phyloP scores from a whole-genome alignment of 306 rosid genomes.

The Cyamopsis tetragonoloba region DNA sequence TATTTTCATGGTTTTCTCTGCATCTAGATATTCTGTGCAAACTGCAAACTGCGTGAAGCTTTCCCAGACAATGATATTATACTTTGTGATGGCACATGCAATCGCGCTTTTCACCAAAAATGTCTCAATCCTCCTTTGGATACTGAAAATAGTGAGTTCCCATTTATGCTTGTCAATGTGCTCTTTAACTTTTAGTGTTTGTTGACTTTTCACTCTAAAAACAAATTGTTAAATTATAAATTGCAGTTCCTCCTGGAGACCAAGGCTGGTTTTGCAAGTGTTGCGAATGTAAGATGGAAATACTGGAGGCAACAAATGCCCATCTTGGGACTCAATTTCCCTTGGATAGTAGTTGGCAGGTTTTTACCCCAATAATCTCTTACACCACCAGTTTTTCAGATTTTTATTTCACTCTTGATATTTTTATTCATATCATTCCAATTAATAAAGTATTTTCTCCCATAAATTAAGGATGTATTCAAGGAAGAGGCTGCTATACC shows the following conservation, averaged over 20 bases:
- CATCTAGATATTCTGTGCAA: slow-evolving; percentile 83
- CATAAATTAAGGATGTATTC: slow-evolving; percentile 65
- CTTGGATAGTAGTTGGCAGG: slow-evolving; percentile 80
- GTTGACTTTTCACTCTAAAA: slow-evolving; percentile 15
- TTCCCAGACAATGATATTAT: slow-evolving; percentile 86
- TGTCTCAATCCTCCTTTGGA: slow-evolving; percentile 90
- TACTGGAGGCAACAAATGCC: slow-evolving; percentile 76
- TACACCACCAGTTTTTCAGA: neutral
- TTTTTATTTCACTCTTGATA: neutral
- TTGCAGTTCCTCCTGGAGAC: slow-evolving; percentile 86
- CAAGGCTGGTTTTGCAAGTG: slow-evolving; percentile 95
- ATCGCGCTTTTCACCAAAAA: slow-evolving; percentile 87
- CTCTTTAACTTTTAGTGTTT: neutral
- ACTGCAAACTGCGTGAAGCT: slow-evolving; percentile 80
- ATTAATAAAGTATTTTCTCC: neutral
- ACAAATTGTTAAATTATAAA: slow-evolving; percentile 24
- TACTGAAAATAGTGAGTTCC: slow-evolving; percentile 75
- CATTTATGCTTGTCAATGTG: slow-evolving; percentile 18
- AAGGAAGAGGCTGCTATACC: slow-evolving; percentile 83
- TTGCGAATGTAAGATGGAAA: slow-evolving; percentile 88
- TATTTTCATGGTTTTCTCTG: slow-evolving; percentile 2
- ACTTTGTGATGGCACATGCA: slow-evolving; percentile 95
- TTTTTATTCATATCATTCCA: neutral
- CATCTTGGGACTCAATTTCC: slow-evolving; percentile 82
- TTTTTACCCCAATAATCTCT: slow-evolving; percentile 26